phyloP scores from a whole-genome alignment of 2,329 filamentous ascomycete species.

The Teratosphaeria viscida region DNA sequence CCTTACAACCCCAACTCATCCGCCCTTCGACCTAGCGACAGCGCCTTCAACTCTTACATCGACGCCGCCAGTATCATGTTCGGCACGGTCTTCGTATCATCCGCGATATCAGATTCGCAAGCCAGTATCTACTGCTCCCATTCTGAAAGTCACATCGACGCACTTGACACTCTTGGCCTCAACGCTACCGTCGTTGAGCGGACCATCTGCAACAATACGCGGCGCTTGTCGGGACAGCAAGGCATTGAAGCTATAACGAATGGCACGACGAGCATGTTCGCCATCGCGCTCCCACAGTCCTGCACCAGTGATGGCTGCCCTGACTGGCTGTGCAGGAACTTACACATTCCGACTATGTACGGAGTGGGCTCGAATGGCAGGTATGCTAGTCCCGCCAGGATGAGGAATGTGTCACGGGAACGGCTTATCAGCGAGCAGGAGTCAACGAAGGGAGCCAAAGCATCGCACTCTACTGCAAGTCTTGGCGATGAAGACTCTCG shows the following conservation, averaged over 20 bases:
- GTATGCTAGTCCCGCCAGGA: conserved; percentile 6
- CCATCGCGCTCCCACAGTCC: conserved; percentile 11
- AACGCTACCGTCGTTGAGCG: conserved; percentile 10
- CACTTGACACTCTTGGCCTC: conserved; percentile 9
- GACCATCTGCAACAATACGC: conserved; percentile 12
- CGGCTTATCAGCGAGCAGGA: not conserved
- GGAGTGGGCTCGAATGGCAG: conserved; percentile 14
- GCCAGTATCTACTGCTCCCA: conserved; percentile 9
- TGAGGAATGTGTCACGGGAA: not conserved
- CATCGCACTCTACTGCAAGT: no score
- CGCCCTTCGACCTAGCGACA: conserved; percentile 1
- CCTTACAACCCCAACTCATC: not conserved
- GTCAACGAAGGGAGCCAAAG: not conserved
- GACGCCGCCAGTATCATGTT: conserved; percentile 12
- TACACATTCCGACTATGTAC: conserved; percentile 12
- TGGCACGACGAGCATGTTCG: conserved; percentile 11
- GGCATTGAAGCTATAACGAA: conserved; percentile 7
- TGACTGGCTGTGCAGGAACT: conserved; percentile 11
- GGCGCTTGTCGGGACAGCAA: conserved; percentile 6
- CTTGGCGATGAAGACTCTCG: no score
- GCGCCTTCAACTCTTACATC: conserved; percentile 8
- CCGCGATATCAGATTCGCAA: conserved; percentile 5
- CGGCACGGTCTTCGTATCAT: conserved; percentile 11
- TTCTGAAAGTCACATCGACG: not conserved
- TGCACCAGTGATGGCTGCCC: conserved; percentile 11